Base-by-base conservation (phyloP, 2,329 filamentous ascomycete species). In the Emergomyces pasteurianus region DNA sequence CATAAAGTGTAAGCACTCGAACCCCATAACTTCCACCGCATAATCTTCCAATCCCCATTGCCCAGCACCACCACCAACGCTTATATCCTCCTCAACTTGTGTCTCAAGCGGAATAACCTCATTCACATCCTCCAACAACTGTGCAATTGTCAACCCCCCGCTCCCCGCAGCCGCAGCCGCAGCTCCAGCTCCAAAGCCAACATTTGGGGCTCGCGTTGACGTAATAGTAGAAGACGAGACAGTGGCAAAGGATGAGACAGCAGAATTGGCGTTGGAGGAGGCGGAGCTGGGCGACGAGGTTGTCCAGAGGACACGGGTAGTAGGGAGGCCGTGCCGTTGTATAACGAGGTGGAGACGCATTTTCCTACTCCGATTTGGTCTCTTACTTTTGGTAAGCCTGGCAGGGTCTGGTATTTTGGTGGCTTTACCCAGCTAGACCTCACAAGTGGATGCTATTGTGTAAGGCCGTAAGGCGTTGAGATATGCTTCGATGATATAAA, bases 21-120 rank as follows among this genome's bases (percentile, higher is more conserved):
- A 96, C 53, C 83, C 85, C n/a, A 81, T 81, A 3, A 96, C 80
- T 73, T 95, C 89, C 36, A 96, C 89, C 9, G 83, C 83, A 73
- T 97, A 97, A 71, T 96, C 90, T 69, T 96, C 92, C 3, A 96
- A 76, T 0, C 90, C 90, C 90, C 90, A 96, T 62, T 75, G 74
- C 55, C 73, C 74, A 47, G 64, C 67, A 43, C 72, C 71, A 9
- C 68, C 50, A 26, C 40, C 31, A 28, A 57, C 42, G 7, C 38
- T 46, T 31, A 67, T 61, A 23, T 62, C 69, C 2, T 69, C 67
- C 47, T 36, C 50, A 42, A 50, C 80, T 47, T 81, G 80, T 61
- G 86, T 85, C 75, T 96, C 91, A 0, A 97, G 83, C 0, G 92
- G 91, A 1, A 96, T 78, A 18, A 88, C 81, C 50, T 89, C 83